Percentiles rank a stretch among this genome's conserved stretches.
Evolutionary conservation across 2,329 filamentous ascomycete species (phyloP).

Genomic region (Neofusicoccum kwambonambiense): DNA sequence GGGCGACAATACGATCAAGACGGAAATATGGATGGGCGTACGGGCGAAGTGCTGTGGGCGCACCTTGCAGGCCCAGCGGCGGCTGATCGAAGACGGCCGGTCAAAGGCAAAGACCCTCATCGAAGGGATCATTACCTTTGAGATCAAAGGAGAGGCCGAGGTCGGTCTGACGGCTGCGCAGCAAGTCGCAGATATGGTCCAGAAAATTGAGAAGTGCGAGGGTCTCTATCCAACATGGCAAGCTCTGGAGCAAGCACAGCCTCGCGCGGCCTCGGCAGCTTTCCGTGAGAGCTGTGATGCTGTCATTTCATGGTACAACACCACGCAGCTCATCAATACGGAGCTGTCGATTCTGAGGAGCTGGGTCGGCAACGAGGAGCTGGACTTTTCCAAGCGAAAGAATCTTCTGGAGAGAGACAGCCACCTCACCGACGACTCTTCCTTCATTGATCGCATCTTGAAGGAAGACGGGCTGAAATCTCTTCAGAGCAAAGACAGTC

Average conservation of each 20-base stretch:
- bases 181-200: constrained; percentile 86
- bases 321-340: constrained; percentile 91
- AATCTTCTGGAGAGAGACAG: constrained; percentile 66
- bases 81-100: constrained; percentile 84
- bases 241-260: constrained; percentile 72
- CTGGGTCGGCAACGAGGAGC: constrained; percentile 94
- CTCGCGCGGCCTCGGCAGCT: constrained; percentile 69
- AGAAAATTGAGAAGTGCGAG: constrained; percentile 87
- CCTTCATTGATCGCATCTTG: constrained; percentile 89
- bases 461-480: constrained; percentile 95
- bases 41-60: constrained; percentile 81
- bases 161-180: constrained; percentile 83
- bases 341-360: constrained; percentile 87
- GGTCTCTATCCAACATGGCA: constrained; percentile 78
- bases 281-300: constrained; percentile 84
- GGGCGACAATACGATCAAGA: constrained; percentile 64
- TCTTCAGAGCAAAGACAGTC: constrained; percentile 78
- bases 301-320: constrained; percentile 95
- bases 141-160: constrained; percentile 90
- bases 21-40: constrained; percentile 84
- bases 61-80: constrained; percentile 77
- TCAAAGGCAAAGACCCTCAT: constrained; percentile 69
- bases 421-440: constrained; percentile 82
- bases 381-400: constrained; percentile 81
- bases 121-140: constrained; percentile 87